Conservation (phyloP, 139 green algal genomes). For the Chlorella ohadii region DNA sequence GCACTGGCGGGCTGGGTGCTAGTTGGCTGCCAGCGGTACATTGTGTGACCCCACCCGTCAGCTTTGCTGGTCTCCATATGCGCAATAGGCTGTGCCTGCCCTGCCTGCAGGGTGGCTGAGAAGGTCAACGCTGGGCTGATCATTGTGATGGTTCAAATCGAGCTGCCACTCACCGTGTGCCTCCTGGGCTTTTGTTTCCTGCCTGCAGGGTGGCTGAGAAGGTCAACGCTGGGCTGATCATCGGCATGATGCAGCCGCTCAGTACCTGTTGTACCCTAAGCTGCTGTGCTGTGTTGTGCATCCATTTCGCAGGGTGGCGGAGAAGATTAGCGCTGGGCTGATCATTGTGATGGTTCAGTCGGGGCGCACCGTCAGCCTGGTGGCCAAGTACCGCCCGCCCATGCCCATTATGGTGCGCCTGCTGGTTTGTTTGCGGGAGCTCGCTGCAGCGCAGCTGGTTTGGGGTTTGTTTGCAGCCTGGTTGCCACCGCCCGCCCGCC, state of each 20-base stretch:
- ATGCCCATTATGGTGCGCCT: slow-evolving; percentile 66
- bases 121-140: slow-evolving; percentile 89
- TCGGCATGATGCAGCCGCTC: slow-evolving; percentile 85
- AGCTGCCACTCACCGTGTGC: no score
- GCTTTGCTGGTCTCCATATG: no score
- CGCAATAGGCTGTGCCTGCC: no score
- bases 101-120: slow-evolving; percentile 53
- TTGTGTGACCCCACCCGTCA: no score
- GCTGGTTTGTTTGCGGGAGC: neutral
- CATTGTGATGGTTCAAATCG: slow-evolving; percentile 86
- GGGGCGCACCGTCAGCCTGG: slow-evolving; percentile 78
- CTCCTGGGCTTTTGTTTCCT: no score
- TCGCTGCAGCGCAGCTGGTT: no score
- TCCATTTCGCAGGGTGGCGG: slow-evolving; percentile 63
- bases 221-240: slow-evolving; percentile 83
- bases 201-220: slow-evolving; percentile 79
- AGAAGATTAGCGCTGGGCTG: slow-evolving; percentile 85
- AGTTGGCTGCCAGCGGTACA: no score
- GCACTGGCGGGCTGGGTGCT: no score
- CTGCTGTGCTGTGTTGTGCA: no score
- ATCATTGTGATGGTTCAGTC: slow-evolving; percentile 89
- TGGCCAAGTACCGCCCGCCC: slow-evolving; percentile 89
- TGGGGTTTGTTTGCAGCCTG: no score
- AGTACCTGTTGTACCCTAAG: no score
- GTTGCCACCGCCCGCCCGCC: no score